Base-by-base conservation (phyloP, 768 basidiomycete species). In the Suillus weaverae region DNA sequence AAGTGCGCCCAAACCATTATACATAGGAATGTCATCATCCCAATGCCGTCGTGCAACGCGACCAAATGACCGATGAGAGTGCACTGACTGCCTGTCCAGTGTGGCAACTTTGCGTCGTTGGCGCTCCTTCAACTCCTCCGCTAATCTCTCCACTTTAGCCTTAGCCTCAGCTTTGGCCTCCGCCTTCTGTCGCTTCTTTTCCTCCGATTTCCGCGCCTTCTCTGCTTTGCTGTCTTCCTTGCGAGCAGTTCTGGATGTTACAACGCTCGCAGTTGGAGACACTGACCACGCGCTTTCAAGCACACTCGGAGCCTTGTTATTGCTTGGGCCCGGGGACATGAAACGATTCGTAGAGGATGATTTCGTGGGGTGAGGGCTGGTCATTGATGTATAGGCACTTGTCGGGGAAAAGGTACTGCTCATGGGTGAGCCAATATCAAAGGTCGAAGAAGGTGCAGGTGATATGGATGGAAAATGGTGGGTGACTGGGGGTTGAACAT, bases 201-300 rank as follows among this genome's bases (percentile, higher is more conserved):
- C 79, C 62, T 82, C 79, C 30, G 77, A 79, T 72, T 79, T 84
- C 62, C 74, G 74, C 67, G 69, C 71, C 72, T 81, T 85, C 68
- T 77, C 73, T 64, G 84, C 84, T 50, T 72, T 70, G 64, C 67
- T 70, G n/a, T 74, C 68, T n/a, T 67, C 69, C 60, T 67, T 70
- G 38, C 66, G 77, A 8, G 67, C 66, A 6, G 32, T 46, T 41
- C 38, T 74, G 1, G 65, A 61, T 18, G 67, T 41, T 1, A 62
- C 11, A 13, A 61, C 20, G 18, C 68, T 72, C 39, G 53, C 20
- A 30, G 72, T 73, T 32, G 69, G 70, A n/a, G 75, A 72, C 18
- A 59, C 50, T 16, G 66, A 61, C 33, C 55, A 61, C 36, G 51
- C 22, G n/a, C 64, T 69, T n/a, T 54, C 62, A 11, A 57, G 62